Percentiles rank a stretch among this genome's conserved stretches.
phyloP scores from a whole-genome alignment of 1,284 basidiomycete species.

The Naganishia cerealis region DNA sequence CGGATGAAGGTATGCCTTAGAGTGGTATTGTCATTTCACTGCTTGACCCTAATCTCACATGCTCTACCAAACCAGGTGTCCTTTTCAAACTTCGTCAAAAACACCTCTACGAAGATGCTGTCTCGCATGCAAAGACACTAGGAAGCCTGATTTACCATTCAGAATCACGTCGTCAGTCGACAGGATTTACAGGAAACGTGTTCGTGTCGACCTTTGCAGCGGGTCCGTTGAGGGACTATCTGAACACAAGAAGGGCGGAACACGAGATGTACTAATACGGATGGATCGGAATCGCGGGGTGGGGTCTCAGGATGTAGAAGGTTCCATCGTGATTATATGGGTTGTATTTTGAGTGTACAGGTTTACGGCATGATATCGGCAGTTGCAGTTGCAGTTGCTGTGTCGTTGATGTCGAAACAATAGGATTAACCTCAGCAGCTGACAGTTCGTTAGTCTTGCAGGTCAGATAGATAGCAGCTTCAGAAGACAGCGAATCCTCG shows the following conservation, averaged over 20 bases:
- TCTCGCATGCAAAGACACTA: conserved; percentile 28
- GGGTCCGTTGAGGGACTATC: conserved; percentile 30
- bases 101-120: conserved; percentile 31
- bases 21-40: background rate
- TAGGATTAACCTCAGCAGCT: no score
- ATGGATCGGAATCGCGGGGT: background rate
- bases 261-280: conserved; percentile 15
- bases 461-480: no score
- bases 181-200: conserved; percentile 28
- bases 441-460: no score
- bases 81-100: conserved; percentile 31
- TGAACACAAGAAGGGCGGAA: conserved; percentile 28
- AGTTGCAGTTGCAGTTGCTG: no score
- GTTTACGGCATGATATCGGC: no score
- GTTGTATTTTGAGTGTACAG: background rate
- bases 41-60: no score
- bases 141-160: conserved; percentile 27
- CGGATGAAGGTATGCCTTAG: conserved; percentile 68
- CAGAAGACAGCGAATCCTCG: background rate
- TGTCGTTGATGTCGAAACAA: no score
- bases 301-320: background rate
- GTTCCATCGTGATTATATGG: background rate
- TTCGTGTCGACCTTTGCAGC: conserved; percentile 28
- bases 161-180: conserved; percentile 1
- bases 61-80: conserved; percentile 10